Evolutionary conservation across 495 filamentous ascomycete genomes (phyloP).

Genomic region (Lophiostoma macrostomum): DNA sequence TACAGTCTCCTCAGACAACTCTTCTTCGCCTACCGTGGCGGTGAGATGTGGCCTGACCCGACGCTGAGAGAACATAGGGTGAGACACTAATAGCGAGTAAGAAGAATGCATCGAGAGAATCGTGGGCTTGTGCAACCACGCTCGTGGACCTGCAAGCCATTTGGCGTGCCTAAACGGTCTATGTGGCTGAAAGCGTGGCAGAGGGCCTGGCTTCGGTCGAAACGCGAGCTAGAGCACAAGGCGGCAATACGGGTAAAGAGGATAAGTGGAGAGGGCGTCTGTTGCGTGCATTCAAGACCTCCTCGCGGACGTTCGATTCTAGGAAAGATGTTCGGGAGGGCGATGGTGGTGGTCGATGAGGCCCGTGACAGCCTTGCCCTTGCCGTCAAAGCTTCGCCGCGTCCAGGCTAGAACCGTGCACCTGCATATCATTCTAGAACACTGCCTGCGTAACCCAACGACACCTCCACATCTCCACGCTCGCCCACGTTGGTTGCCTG

Average conservation of each 20-base stretch:
- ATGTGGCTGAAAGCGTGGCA: background rate
- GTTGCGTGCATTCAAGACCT: too few species aligned
- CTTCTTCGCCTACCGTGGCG: background rate
- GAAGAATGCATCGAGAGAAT: background rate
- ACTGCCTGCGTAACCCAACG: background rate
- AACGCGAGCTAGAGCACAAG: too few species aligned
- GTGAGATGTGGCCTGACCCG: background rate
- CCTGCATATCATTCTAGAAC: slow-evolving; percentile 1
- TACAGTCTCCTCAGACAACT: background rate
- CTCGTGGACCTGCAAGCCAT: background rate
- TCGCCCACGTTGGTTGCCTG: background rate
- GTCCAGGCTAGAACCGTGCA: background rate
- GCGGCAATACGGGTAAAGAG: too few species aligned
- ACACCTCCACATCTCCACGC: background rate
- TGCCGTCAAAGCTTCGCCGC: background rate
- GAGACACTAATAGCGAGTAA: slow-evolving; percentile 1
- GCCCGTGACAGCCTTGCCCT: background rate
- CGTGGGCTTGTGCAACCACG: background rate
- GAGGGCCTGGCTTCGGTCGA: background rate
- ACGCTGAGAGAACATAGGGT: background rate
- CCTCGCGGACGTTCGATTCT: too few species aligned
- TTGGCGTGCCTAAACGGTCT: too few species aligned
- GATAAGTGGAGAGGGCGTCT: too few species aligned
- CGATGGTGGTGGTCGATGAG: background rate
- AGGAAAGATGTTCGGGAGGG: background rate